Conservation (phyloP, 148 eudicot species). For the Amaranthus palmeri region DNA sequence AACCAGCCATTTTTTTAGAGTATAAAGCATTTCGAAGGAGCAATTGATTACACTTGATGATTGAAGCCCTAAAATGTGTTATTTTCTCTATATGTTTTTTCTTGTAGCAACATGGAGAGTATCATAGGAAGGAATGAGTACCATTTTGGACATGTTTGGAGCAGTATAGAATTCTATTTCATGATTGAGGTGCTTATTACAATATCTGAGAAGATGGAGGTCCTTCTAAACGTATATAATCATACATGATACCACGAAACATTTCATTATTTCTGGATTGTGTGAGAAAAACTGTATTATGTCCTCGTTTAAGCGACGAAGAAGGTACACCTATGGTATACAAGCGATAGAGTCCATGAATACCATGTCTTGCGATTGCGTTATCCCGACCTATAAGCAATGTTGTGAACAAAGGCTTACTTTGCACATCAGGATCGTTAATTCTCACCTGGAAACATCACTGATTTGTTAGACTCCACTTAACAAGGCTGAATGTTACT, state of each 20-base stretch:
- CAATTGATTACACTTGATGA: too few species aligned
- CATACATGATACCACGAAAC: conserved; percentile 58
- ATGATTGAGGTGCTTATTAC: background rate
- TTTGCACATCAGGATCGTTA: conserved; percentile 30
- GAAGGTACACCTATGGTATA: conserved; percentile 32
- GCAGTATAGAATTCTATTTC: background rate
- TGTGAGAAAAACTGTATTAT: conserved; percentile 42
- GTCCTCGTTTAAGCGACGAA: conserved; percentile 28
- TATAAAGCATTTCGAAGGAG: too few species aligned
- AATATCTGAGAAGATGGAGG: conserved; percentile 24
- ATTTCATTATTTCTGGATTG: conserved; percentile 35
- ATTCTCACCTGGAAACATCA: conserved; percentile 42
- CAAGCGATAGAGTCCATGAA: conserved; percentile 55
- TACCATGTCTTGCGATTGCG: conserved; percentile 72
- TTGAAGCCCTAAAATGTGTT: too few species aligned
- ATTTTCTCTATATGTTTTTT: too few species aligned
- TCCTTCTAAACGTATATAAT: conserved; percentile 65
- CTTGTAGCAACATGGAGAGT: too few species aligned
- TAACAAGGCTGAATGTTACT: too few species aligned
- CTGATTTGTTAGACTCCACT: too few species aligned
- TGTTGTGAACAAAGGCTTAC: conserved; percentile 50
- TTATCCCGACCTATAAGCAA: conserved; percentile 57
- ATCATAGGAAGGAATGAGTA: too few species aligned
- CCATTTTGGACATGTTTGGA: too few species aligned
- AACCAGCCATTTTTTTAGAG: too few species aligned